phyloP scores from a whole-genome alignment of 805 yeast species.

The Myxozyma kluyveri region DNA sequence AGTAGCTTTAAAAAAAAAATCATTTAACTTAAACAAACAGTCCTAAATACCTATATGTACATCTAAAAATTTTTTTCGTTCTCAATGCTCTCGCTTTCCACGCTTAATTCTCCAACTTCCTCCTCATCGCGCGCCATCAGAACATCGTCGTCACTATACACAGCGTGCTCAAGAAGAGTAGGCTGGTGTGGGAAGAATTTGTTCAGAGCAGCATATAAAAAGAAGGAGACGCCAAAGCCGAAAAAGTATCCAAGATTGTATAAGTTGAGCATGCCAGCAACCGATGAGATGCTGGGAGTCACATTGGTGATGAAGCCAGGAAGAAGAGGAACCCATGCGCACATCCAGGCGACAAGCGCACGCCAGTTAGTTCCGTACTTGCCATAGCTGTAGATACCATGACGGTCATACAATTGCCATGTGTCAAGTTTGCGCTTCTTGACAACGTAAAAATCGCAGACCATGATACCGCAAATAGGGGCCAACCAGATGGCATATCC shows the following conservation, averaged over 20 bases:
- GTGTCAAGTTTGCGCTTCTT: conserved; percentile 44
- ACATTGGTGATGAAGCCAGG: conserved; percentile 28
- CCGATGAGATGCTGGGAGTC: conserved; percentile 6
- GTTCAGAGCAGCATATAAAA: conserved; percentile 17
- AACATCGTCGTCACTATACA: conserved; percentile 19
- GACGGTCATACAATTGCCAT: conserved; percentile 43
- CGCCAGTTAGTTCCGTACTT: conserved; percentile 46
- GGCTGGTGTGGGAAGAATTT: conserved; percentile 19
- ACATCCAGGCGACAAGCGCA: conserved; percentile 42
- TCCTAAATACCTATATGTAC: not conserved
- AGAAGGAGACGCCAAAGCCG: conserved; percentile 26
- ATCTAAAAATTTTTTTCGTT: conserved; percentile 1
- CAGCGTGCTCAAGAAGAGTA: conserved; percentile 18
- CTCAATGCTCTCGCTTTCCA: conserved; percentile 1
- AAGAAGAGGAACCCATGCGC: conserved; percentile 31
- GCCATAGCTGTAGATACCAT: conserved; percentile 46
- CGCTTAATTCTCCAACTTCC: conserved; percentile 4
- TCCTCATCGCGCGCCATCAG: conserved; percentile 14
- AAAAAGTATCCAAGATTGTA: conserved; percentile 32
- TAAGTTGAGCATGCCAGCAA: conserved; percentile 16
- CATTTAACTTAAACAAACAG: too few species aligned
- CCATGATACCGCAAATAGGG: conserved; percentile 75
- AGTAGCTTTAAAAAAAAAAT: too few species aligned
- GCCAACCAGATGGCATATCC: conserved; percentile 83
- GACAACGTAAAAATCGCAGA: conserved; percentile 42